Conservation (phyloP, 73 alveolate species). For the Tetrahymena thermophila region DNA sequence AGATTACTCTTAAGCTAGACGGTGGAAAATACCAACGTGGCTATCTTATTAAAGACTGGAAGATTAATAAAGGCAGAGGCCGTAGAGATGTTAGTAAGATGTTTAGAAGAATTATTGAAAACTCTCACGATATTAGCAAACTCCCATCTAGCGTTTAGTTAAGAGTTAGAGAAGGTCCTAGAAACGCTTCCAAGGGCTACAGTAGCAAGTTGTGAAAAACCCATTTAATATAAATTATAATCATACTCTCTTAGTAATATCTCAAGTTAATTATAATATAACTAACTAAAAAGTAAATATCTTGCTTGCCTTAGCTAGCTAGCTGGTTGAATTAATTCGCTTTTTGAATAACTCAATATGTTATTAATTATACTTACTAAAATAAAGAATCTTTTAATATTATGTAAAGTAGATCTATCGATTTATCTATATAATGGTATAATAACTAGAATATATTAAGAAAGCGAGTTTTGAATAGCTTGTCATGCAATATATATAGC, state of each 20-base stretch:
- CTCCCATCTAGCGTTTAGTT: background rate
- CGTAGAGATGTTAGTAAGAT: background rate
- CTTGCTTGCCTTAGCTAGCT: background rate
- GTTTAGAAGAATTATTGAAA: background rate
- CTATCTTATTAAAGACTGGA: background rate
- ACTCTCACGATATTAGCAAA: background rate
- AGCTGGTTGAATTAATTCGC: background rate
- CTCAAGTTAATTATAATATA: background rate
- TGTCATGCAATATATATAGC: background rate
- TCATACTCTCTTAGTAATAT: background rate
- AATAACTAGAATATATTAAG: background rate
- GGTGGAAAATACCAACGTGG: background rate
- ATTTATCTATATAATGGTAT: background rate
- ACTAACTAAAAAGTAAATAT: background rate
- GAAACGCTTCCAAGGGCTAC: background rate
- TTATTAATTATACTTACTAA: background rate
- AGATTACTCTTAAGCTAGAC: background rate
- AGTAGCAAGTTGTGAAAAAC: background rate
- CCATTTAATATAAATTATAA: background rate
- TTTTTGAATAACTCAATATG: background rate
- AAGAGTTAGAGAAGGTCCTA: background rate
- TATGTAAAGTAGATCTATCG: background rate
- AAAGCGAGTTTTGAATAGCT: background rate
- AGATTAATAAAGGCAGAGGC: background rate
- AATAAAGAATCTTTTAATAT: background rate